These are phyloP conservation scores for Rhizopogon vulgaris DNA, from an alignment of 768 basidiomycete genomes.

Conservation along the genomic window DNA sequence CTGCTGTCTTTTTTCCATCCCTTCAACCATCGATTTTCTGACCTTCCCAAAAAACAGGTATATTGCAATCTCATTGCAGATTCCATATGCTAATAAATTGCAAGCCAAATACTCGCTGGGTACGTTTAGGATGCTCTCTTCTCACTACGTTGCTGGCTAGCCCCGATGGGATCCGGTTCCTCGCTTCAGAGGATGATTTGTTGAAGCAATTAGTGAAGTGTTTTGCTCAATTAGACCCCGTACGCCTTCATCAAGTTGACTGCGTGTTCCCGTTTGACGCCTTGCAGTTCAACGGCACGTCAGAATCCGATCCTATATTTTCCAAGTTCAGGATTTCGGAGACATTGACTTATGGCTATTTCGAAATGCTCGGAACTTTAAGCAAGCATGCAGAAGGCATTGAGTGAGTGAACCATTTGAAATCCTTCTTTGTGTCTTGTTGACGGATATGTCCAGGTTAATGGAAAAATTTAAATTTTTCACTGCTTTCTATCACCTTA, in stretches of 20 bases:
- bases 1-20: constrained; percentile 95
- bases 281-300: constrained; percentile 60
- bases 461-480: constrained; percentile 91
- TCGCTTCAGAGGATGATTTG: constrained; percentile 79
- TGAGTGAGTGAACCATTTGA: constrained; percentile 48
- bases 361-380: constrained; percentile 91
- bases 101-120: constrained; percentile 80
- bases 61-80: constrained; percentile 3
- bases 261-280: not conserved
- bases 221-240: constrained; percentile 91
- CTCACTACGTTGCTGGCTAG: constrained; percentile 79
- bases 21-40: constrained; percentile 80
- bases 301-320: constrained; percentile 75
- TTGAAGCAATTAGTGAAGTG: constrained; percentile 77
- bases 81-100: not conserved
- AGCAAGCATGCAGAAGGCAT: constrained; percentile 87
- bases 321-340: constrained; percentile 77
- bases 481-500: constrained; percentile 92
- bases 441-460: constrained; percentile 40
- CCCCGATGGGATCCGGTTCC: constrained; percentile 77
- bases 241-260: constrained; percentile 28
- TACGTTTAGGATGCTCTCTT: constrained; percentile 75
- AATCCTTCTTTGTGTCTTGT: not conserved
- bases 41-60: constrained; percentile 67
- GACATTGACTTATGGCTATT: constrained; percentile 85